Conservation (phyloP, 306 rosid species). For the Lathyrus tuberosus region DNA sequence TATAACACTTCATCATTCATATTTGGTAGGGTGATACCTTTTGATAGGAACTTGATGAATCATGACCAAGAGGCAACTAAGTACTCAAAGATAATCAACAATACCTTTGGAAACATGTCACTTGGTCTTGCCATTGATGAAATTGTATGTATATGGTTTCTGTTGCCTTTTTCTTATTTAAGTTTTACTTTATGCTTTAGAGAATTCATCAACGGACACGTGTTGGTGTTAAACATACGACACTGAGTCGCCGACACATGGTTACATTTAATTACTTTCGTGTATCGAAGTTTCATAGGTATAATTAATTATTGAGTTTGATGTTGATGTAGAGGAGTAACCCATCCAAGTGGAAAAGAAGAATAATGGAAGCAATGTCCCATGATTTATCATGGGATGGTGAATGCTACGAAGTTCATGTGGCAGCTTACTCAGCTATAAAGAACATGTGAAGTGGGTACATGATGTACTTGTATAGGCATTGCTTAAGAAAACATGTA, state of each 20-base stretch:
- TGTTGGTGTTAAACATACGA: no score
- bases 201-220: background rate
- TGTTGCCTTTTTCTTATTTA: slow-evolving; percentile 6
- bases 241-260: no score
- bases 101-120: slow-evolving; percentile 62
- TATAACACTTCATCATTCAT: slow-evolving; percentile 2
- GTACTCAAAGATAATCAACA: slow-evolving; percentile 64
- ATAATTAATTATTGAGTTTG: slow-evolving; percentile 7
- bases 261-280: no score
- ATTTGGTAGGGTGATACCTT: slow-evolving; percentile 25
- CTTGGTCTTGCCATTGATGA: slow-evolving; percentile 64
- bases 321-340: slow-evolving; percentile 53
- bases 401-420: slow-evolving; percentile 76
- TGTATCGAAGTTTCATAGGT: background rate
- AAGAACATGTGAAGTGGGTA: slow-evolving; percentile 44
- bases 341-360: slow-evolving; percentile 63
- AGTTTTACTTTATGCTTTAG: slow-evolving; percentile 3
- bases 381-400: slow-evolving; percentile 92
- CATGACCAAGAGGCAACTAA: slow-evolving; percentile 50
- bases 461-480: background rate
- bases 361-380: slow-evolving; percentile 66
- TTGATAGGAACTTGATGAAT: slow-evolving; percentile 51
- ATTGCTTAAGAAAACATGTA: no score
- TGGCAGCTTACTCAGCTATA: slow-evolving; percentile 65
- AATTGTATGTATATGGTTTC: slow-evolving; percentile 58